Percentiles rank a stretch among this genome's conserved stretches.
Conservation (phyloP, 2,329 filamentous ascomycete species). For the Colletotrichum somersetense region DNA sequence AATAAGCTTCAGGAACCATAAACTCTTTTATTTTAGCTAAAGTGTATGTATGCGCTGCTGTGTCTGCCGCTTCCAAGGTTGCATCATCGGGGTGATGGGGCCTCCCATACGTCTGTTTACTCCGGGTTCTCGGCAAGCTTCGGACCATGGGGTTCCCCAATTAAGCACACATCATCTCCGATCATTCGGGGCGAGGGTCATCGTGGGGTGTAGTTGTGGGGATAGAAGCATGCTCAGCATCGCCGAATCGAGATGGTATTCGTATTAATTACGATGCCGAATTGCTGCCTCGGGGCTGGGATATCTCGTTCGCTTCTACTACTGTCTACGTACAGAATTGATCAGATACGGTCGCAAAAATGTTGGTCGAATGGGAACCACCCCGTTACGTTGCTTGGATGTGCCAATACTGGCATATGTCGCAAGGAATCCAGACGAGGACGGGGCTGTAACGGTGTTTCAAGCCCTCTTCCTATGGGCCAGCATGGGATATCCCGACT, state of each 20-base stretch:
- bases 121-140: not conserved
- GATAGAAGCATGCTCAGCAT: constrained; percentile 4
- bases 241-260: not conserved
- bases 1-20: constrained; percentile 12
- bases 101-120: constrained; percentile 11
- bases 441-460: not conserved
- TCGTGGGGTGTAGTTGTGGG: constrained; percentile 20
- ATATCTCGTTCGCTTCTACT: not conserved
- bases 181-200: constrained; percentile 24
- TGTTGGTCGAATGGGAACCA: not conserved
- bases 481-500: too few relatives aligned
- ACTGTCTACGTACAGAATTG: not conserved
- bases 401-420: not conserved
- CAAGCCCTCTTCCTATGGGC: not conserved
- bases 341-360: not conserved
- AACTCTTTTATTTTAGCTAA: not conserved
- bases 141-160: not conserved
- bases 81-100: too few relatives aligned
- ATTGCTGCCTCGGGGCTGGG: not conserved
- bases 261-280: not conserved
- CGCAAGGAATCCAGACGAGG: not conserved
- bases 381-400: not conserved
- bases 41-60: not conserved
- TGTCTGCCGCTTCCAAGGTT: not conserved
- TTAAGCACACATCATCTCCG: constrained; percentile 18